Evolutionary conservation across 169 alveolate species (phyloP).

Genomic region (Neospora caninum): DNA sequence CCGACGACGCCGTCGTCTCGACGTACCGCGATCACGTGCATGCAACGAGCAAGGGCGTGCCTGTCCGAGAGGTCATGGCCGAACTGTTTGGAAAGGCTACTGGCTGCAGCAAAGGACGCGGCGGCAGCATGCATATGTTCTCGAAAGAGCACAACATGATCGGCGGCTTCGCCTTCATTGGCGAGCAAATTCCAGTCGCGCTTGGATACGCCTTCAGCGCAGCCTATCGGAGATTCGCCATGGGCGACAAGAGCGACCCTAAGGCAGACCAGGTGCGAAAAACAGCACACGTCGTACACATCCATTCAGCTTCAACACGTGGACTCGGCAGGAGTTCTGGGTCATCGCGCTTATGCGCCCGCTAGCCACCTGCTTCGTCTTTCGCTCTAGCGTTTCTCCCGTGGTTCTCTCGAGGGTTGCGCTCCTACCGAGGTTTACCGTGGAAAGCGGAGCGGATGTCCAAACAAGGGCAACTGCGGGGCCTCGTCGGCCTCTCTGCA

Average conservation of each 20-base stretch:
- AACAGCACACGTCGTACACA: background rate
- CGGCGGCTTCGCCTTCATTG: constrained; percentile 92
- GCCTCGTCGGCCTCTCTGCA: too few relatives aligned
- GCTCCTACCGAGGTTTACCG: too few relatives aligned
- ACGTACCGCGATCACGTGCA: constrained; percentile 90
- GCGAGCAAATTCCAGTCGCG: constrained; percentile 84
- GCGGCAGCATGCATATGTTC: constrained; percentile 93
- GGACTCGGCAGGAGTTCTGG: background rate
- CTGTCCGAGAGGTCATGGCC: constrained; percentile 83
- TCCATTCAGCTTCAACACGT: background rate
- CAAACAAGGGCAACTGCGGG: too few relatives aligned
- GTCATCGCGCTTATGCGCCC: too few relatives aligned
- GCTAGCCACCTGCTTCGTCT: too few relatives aligned
- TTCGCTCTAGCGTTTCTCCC: too few relatives aligned
- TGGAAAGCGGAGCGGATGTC: too few relatives aligned
- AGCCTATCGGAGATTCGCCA: constrained; percentile 69
- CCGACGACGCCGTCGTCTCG: constrained; percentile 84
- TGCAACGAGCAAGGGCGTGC: constrained; percentile 86
- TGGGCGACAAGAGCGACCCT: background rate
- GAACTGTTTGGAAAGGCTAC: constrained; percentile 87
- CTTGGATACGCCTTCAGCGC: constrained; percentile 77
- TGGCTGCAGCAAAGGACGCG: constrained; percentile 88
- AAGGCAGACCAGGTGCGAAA: background rate
- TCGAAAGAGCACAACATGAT: constrained; percentile 79
- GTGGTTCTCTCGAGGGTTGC: too few relatives aligned